Evolutionary conservation across 768 basidiomycete genomes (phyloP).

Genomic region (Leccinum incarnatum): DNA sequence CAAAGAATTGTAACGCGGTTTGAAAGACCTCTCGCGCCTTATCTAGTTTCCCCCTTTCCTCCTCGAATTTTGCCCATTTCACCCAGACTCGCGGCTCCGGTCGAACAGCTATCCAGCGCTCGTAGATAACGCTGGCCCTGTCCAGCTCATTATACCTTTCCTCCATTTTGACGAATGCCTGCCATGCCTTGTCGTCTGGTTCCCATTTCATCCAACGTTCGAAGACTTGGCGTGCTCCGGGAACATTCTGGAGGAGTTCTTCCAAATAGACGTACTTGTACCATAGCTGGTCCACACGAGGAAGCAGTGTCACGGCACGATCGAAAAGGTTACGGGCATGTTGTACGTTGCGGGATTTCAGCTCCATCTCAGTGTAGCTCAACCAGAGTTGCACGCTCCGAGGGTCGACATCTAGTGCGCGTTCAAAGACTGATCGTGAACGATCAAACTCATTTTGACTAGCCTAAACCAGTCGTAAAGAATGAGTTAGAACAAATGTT

Average conservation of each 20-base stretch:
- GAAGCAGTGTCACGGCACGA: slow-evolving; percentile 93
- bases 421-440: slow-evolving; percentile 93
- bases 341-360: slow-evolving; percentile 96
- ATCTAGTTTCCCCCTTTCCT: slow-evolving; percentile 62
- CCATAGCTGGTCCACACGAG: slow-evolving; percentile 96
- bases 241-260: slow-evolving; percentile 92
- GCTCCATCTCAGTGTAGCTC: slow-evolving; percentile 94
- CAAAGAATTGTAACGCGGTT: slow-evolving; percentile 86
- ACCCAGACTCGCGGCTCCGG: slow-evolving; percentile 82
- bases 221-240: slow-evolving; percentile 95
- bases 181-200: slow-evolving; percentile 99
- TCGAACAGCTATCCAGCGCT: slow-evolving; percentile 77
- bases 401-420: slow-evolving; percentile 94
- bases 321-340: slow-evolving; percentile 97
- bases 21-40: slow-evolving; percentile 86
- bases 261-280: slow-evolving; percentile 99
- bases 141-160: slow-evolving; percentile 90
- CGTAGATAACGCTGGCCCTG: slow-evolving; percentile 89
- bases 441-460: slow-evolving; percentile 96
- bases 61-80: slow-evolving; percentile 88
- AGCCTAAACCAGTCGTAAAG: slow-evolving; percentile 47
- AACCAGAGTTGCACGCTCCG: slow-evolving; percentile 91
- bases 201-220: slow-evolving; percentile 99
- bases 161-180: slow-evolving; percentile 98
- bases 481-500: neutral